Evolutionary conservation across 305 asterid species (phyloP).

Genomic region (Plantago lanceolata): DNA sequence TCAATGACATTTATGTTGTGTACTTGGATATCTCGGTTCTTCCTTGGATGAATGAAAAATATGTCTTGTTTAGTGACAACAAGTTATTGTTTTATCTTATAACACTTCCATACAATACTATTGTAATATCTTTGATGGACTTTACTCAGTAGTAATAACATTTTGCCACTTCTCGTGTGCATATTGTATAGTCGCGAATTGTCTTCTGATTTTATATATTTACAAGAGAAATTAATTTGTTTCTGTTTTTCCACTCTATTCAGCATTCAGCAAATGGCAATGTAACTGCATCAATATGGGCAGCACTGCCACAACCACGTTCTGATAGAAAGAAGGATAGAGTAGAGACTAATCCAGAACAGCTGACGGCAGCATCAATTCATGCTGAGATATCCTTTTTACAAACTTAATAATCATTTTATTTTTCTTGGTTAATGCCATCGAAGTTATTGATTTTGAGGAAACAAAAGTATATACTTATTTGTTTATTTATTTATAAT

Average conservation of each 20-base stretch:
- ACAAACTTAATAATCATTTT: not conserved
- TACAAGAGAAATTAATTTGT: slow-evolving; percentile 5
- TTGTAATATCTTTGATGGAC: not conserved
- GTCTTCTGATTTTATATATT: slow-evolving; percentile 6
- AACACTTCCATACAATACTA: not conserved
- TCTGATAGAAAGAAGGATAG: slow-evolving; percentile 93
- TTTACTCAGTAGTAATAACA: not conserved
- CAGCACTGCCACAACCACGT: slow-evolving; percentile 98
- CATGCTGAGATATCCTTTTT: slow-evolving; percentile 96
- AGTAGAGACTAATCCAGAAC: slow-evolving; percentile 98
- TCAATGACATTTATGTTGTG: not conserved
- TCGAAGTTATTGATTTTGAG: slow-evolving; percentile 6
- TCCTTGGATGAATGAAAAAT: not conserved
- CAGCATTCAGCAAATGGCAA: slow-evolving; percentile 71
- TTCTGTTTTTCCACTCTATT: slow-evolving; percentile 13
- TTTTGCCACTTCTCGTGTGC: not conserved
- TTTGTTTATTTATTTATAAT: not conserved
- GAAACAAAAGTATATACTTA: not conserved
- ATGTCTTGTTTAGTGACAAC: slow-evolving; percentile 9
- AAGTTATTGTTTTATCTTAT: not conserved
- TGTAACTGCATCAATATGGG: slow-evolving; percentile 89
- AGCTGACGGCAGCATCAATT: slow-evolving; percentile 94
- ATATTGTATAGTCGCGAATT: not conserved
- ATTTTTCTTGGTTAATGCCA: slow-evolving; percentile 10
- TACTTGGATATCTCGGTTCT: not conserved